Evolutionary conservation across 1,284 basidiomycete species (phyloP).

Genomic region (Malassezia obtusa): DNA sequence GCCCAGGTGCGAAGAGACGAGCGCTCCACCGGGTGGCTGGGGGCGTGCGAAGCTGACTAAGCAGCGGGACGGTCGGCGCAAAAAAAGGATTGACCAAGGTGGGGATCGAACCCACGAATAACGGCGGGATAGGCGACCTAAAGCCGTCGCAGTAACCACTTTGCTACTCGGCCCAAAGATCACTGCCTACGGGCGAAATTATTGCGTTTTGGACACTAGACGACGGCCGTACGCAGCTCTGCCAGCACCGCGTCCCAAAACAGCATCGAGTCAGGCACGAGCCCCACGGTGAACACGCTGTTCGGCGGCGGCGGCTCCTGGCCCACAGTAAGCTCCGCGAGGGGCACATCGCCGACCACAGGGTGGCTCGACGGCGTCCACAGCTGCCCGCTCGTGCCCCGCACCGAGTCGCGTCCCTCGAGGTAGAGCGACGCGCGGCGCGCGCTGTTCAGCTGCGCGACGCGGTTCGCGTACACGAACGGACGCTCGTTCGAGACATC

Average conservation of each 20-base stretch:
- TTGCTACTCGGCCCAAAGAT: conserved; percentile 16
- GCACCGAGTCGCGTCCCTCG: conserved; percentile 28
- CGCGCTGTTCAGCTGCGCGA: conserved; percentile 35
- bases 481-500: conserved; percentile 25
- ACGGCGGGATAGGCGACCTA: conserved; percentile 14
- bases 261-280: conserved; percentile 18
- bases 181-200: neutral
- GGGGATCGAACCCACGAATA: conserved; percentile 22
- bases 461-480: conserved; percentile 34
- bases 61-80: neutral
- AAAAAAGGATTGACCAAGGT: conserved; percentile 16
- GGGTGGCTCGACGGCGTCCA: conserved; percentile 2
- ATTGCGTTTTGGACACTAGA: neutral
- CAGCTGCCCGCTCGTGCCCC: conserved; percentile 21
- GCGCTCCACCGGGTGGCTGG: neutral
- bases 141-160: conserved; percentile 22
- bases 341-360: conserved; percentile 12
- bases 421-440: conserved; percentile 24
- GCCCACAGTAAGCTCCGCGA: conserved; percentile 29
- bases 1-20: too few species aligned
- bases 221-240: neutral
- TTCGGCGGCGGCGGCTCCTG: conserved; percentile 22
- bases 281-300: conserved; percentile 19
- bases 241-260: conserved; percentile 13
- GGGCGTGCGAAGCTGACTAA: neutral